A percentile compares a stretch with the other conserved stretches of the same genome.
These are phyloP conservation scores for Xylaria sp. DNA, from an alignment of 2,329 filamentous ascomycete genomes.

Conservation along the genomic window DNA sequence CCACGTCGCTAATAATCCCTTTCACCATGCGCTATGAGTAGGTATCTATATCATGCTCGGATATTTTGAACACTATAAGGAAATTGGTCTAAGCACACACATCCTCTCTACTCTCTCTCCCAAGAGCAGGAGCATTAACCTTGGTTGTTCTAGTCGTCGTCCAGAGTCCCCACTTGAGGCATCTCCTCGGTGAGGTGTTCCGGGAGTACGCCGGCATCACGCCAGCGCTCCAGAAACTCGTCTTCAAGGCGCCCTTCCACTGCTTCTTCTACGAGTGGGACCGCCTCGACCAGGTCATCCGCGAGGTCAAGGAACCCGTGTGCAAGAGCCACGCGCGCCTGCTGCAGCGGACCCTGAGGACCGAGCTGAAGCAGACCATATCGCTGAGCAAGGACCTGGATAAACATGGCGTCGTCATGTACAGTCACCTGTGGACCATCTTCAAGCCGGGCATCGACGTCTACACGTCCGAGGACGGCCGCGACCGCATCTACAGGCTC, in stretches of 20 bases:
- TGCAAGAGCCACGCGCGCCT: conserved; percentile 45
- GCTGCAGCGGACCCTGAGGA: conserved; percentile 50
- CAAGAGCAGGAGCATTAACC: not conserved
- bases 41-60: not conserved
- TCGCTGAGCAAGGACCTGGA: conserved; percentile 54
- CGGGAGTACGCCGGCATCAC: conserved; percentile 63
- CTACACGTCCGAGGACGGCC: conserved; percentile 43
- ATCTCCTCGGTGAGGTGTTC: conserved; percentile 57
- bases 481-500: conserved; percentile 44
- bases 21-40: not conserved
- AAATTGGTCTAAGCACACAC: not conserved
- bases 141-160: conserved; percentile 48
- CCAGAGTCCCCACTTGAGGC: conserved; percentile 64
- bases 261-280: conserved; percentile 59
- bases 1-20: not conserved
- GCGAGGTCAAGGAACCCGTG: conserved; percentile 56
- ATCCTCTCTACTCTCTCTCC: not conserved
- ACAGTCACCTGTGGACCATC: conserved; percentile 56
- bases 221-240: conserved; percentile 60
- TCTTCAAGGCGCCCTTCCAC: conserved; percentile 63
- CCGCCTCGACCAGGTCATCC: conserved; percentile 28
- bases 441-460: conserved; percentile 51
- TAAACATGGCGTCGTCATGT: conserved; percentile 56
- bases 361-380: conserved; percentile 55
- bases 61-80: not conserved